Percentiles rank a stretch among this genome's conserved stretches.
These are phyloP conservation scores for Kokia cookei DNA, from an alignment of 441 rosid genomes.

Conservation along the genomic window DNA sequence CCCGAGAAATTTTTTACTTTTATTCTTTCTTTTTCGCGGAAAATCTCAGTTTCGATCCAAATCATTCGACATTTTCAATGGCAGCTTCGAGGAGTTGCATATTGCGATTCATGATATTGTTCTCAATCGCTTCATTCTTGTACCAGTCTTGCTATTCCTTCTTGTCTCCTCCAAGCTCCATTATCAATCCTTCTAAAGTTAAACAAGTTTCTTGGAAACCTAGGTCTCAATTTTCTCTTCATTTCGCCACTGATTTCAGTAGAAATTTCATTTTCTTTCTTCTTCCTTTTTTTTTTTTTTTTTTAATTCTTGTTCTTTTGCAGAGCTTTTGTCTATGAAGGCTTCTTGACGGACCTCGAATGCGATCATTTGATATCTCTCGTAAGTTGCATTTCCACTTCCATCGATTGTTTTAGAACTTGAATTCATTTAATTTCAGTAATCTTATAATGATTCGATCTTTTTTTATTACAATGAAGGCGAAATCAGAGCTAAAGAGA, in stretches of 20 bases:
- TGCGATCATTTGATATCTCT: constrained; percentile 91
- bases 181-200: constrained; percentile 80
- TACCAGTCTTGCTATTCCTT: constrained; percentile 29
- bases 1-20: not conserved
- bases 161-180: constrained; percentile 45
- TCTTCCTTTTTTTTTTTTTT: not conserved
- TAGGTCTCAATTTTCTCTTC: constrained; percentile 33
- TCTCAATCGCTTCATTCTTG: constrained; percentile 37
- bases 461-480: constrained; percentile 24
- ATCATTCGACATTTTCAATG: constrained; percentile 10
- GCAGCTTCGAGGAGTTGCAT: constrained; percentile 8
- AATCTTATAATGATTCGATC: not conserved
- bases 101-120: constrained; percentile 23
- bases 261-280: not conserved
- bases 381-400: constrained; percentile 29
- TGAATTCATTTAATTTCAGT: constrained; percentile 6
- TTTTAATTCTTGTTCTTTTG: not conserved
- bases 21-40: not conserved
- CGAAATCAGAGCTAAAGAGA: constrained; percentile 82
- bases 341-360: constrained; percentile 83
- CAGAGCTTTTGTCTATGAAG: constrained; percentile 91
- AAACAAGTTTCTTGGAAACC: constrained; percentile 88
- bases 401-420: not conserved
- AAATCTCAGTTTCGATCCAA: constrained; percentile 14
- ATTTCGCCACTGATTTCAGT: not conserved